Evolutionary conservation across 2,329 filamentous ascomycete species (phyloP), one percentile per base, ranked within the genome.

Genomic region (Diaporthe citri): DNA sequence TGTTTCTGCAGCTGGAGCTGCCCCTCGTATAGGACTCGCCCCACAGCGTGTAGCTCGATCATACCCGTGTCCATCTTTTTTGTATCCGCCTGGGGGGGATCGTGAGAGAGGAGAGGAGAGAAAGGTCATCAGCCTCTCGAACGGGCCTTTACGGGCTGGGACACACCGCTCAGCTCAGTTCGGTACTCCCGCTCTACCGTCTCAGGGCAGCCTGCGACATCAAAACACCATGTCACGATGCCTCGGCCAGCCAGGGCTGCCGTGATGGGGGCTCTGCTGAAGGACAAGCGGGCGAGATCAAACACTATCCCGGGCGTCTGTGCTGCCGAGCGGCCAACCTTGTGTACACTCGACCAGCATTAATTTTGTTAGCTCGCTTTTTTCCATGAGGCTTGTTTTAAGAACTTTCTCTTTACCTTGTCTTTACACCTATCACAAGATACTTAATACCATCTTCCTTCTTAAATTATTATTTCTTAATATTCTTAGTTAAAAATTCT

Each of bases 21-120:
- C n/a, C 64, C 12, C 46, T 67, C 64, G 64, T 67, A 52, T 67
- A 67, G 64, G 2, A 25, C 64, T 67, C 59, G 64, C 46, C 46
- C 64, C 64, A 67, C 64, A 39, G 64, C 31, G 22, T 41, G 22
- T 13, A 39, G 46, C 36, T 28, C 12, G 12, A 36, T 51, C 46
- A 67, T 12, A 39, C 31, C 46, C 28, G 64, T 39, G 64, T 67
- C 64, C 64, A 36, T 67, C 64, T 52, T 52, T 52, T 52, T 67
- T 39, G 46, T 41, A 52, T 52, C 46, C 64, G 46, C 46, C n/a
- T 4, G 31, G 36, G 36, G 36, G 13, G 20, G 5, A 25, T 52
- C 22, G 34, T 20, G 64, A 39, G 64, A 52, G 46, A n/a, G 25
- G 28, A n/a, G 17, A 3, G 28, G n/a, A 31, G 36, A 43, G 39